Conservation (phyloP, 495 filamentous ascomycete genomes). For the Podospora australis region DNA sequence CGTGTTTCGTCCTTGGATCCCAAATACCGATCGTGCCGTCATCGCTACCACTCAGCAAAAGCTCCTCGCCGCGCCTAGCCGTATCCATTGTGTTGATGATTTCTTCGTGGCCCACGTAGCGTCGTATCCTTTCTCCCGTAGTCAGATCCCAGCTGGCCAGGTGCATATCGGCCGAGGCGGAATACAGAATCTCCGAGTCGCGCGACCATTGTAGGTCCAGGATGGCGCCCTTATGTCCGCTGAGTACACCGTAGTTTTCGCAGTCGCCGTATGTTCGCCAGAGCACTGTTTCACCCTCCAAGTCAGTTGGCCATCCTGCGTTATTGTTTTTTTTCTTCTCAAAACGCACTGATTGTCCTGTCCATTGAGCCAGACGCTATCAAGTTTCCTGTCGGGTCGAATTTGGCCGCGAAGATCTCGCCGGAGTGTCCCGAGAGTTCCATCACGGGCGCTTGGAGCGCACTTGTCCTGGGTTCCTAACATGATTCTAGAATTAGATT, state of each 20-base stretch:
- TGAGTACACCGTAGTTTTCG: constrained; percentile 84
- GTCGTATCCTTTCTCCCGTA: constrained; percentile 76
- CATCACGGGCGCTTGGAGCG: constrained; percentile 88
- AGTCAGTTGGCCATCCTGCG: too few relatives aligned
- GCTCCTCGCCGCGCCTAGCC: constrained; percentile 78
- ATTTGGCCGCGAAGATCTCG: constrained; percentile 86
- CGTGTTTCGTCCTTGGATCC: constrained; percentile 90
- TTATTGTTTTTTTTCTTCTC: too few relatives aligned
- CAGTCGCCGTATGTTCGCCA: constrained; percentile 91
- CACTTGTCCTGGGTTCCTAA: constrained; percentile 76
- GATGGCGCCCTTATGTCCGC: constrained; percentile 81
- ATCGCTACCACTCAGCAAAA: constrained; percentile 82
- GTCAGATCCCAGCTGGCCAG: constrained; percentile 93
- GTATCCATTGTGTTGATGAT: constrained; percentile 87
- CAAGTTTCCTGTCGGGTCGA: constrained; percentile 77
- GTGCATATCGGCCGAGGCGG: constrained; percentile 86
- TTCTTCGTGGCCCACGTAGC: constrained; percentile 90
- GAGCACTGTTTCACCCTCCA: too few relatives aligned
- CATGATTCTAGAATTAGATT: constrained; percentile 11
- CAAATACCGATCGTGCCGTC: constrained; percentile 94
- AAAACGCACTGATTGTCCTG: constrained; percentile 66
- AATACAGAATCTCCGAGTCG: constrained; percentile 84
- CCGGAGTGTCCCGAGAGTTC: constrained; percentile 75
- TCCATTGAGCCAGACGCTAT: constrained; percentile 97
- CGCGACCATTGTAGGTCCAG: constrained; percentile 95